Percentiles rank a stretch among this genome's conserved stretches.
Conservation (phyloP, 768 basidiomycete genomes). For the Hydnum rufescens region DNA sequence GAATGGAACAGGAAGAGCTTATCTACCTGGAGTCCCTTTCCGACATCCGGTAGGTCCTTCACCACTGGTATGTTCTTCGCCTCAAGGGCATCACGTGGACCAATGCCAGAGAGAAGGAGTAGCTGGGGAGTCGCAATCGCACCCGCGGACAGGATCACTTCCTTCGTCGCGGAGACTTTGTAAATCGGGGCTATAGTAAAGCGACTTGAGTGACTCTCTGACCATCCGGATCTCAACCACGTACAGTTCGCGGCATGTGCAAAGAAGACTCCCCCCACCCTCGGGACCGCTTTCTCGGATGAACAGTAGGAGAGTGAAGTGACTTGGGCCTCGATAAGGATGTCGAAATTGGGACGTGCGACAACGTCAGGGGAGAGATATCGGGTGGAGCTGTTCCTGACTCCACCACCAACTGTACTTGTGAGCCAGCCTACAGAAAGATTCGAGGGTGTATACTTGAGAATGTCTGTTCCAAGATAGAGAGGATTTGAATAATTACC, state of each 20-base stretch:
- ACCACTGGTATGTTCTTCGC: slow-evolving; percentile 16
- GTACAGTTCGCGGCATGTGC: not conserved
- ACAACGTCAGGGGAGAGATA: slow-evolving; percentile 11
- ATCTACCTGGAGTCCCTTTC: slow-evolving; percentile 24
- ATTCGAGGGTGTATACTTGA: not conserved
- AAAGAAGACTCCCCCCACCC: not conserved
- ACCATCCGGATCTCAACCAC: too few relatives aligned
- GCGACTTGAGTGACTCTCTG: too few relatives aligned
- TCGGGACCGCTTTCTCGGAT: not conserved
- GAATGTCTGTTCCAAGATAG: too few relatives aligned
- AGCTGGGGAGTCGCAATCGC: slow-evolving; percentile 23
- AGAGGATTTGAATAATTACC: not conserved
- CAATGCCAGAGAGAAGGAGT: slow-evolving; percentile 25
- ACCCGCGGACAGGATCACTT: slow-evolving; percentile 15
- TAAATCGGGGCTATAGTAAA: too few relatives aligned
- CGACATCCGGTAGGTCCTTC: slow-evolving; percentile 25
- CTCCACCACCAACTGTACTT: not conserved
- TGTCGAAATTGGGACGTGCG: slow-evolving; percentile 10
- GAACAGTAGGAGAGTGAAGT: slow-evolving; percentile 8
- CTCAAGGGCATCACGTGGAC: slow-evolving; percentile 18
- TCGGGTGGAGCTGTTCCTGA: not conserved
- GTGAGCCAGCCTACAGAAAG: not conserved
- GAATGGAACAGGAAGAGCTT: too few relatives aligned
- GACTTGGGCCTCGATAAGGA: slow-evolving; percentile 6
- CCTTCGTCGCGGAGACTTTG: slow-evolving; percentile 6